Percentiles rank a stretch among this genome's conserved stretches.
Evolutionary conservation across 805 yeast genomes (phyloP).

Genomic region (Pichia phayaonensis): DNA sequence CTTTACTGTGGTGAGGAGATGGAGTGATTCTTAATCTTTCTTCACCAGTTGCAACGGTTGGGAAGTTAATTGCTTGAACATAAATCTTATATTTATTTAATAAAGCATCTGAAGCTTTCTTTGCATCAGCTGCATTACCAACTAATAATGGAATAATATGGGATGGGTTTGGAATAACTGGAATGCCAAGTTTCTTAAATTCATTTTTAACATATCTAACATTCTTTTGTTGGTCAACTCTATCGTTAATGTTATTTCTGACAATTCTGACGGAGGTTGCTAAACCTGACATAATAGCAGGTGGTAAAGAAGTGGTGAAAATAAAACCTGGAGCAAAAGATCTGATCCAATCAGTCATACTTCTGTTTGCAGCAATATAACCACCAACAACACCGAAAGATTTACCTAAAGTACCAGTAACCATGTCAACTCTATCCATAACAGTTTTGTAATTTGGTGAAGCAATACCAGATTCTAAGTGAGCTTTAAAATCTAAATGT

Average conservation of each 20-base stretch:
- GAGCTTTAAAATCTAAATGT: conserved; percentile 83
- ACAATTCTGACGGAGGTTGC: conserved; percentile 80
- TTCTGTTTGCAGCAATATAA: conserved; percentile 82
- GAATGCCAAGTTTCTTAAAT: conserved; percentile 67
- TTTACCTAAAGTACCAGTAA: conserved; percentile 96
- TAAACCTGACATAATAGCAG: conserved; percentile 96
- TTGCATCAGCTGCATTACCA: conserved; percentile 91
- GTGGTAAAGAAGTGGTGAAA: conserved; percentile 94
- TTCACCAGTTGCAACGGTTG: conserved; percentile 92
- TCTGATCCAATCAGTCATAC: conserved; percentile 89
- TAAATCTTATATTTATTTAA: conserved; percentile 80
- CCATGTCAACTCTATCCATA: conserved; percentile 87
- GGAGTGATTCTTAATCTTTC: conserved; percentile 98
- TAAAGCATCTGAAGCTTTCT: conserved; percentile 81
- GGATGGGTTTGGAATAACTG: conserved; percentile 95
- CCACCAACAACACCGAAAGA: conserved; percentile 98
- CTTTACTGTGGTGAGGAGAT: conserved; percentile 89
- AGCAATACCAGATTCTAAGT: conserved; percentile 58
- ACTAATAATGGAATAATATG: conserved; percentile 94
- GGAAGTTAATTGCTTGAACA: conserved; percentile 97
- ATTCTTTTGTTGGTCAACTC: conserved; percentile 77
- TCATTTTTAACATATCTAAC: conserved; percentile 77
- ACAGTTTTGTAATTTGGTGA: conserved; percentile 50
- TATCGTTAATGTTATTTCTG: conserved; percentile 65
- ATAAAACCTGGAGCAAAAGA: conserved; percentile 96